A percentile compares a stretch with the other conserved stretches of the same genome.
Conservation (phyloP, 441 rosid genomes). For the Raphanus hybrid region DNA sequence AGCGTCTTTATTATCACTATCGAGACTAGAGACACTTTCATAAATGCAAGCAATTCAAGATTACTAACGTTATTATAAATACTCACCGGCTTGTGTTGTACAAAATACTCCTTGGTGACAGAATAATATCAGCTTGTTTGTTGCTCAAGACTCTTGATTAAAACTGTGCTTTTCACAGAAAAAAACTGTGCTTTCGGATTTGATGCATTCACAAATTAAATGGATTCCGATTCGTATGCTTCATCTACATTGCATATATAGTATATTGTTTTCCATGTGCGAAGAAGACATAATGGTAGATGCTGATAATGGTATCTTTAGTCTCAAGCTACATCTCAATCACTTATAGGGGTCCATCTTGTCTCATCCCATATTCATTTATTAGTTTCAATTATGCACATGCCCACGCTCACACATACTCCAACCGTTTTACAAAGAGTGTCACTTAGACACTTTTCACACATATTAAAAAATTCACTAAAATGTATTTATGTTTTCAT, state of each 20-base stretch:
- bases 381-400: constrained; percentile 29
- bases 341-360: constrained; percentile 42
- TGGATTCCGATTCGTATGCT: constrained; percentile 23
- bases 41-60: constrained; percentile 21
- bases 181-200: constrained; percentile 9
- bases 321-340: constrained; percentile 41
- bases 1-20: neutral
- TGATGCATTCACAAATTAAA: neutral
- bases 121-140: constrained; percentile 35
- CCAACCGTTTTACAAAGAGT: too few species aligned
- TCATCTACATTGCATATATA: constrained; percentile 1
- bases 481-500: too few species aligned
- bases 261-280: constrained; percentile 26
- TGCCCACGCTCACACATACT: constrained; percentile 32
- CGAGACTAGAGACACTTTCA: neutral
- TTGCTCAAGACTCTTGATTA: constrained; percentile 26
- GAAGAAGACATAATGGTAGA: constrained; percentile 27
- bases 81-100: constrained; percentile 14
- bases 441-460: too few species aligned
- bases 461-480: too few species aligned
- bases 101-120: neutral
- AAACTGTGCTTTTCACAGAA: constrained; percentile 1
- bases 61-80: neutral
- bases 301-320: constrained; percentile 35
- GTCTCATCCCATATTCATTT: constrained; percentile 32